Percentiles rank a stretch among this genome's conserved stretches.
Evolutionary conservation across 164 flowering plant genomes (phyloP).

Genomic region (Umbilicus rupestris): DNA sequence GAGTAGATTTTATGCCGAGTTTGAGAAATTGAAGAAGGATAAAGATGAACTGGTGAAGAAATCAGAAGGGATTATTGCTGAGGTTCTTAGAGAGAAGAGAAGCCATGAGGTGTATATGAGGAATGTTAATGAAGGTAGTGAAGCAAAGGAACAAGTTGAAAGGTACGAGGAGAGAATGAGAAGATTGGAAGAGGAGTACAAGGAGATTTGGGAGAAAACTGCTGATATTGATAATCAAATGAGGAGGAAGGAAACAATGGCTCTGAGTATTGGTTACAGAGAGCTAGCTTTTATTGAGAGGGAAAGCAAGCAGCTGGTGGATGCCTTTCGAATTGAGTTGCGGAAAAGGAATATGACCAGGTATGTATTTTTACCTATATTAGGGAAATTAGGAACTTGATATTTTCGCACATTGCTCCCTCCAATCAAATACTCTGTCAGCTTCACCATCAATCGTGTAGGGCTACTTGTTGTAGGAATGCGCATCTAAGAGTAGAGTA

Average conservation of each 20-base stretch:
- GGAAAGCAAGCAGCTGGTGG: constrained; percentile 64
- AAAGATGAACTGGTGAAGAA: constrained; percentile 25
- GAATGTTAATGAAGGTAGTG: constrained; percentile 19
- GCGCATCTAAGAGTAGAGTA: neutral
- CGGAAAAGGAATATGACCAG: constrained; percentile 27
- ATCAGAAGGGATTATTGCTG: constrained; percentile 25
- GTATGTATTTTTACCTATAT: constrained; percentile 17
- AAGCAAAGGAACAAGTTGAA: constrained; percentile 26
- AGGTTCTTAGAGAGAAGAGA: constrained; percentile 17
- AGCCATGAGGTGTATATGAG: constrained; percentile 28
- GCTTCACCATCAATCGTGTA: neutral
- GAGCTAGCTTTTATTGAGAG: constrained; percentile 66
- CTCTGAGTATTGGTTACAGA: constrained; percentile 54
- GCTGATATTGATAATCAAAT: constrained; percentile 67
- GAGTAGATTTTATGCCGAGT: constrained; percentile 31
- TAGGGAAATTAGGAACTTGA: neutral
- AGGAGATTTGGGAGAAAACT: constrained; percentile 39
- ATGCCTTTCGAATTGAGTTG: constrained; percentile 35
- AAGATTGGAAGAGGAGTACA: constrained; percentile 42
- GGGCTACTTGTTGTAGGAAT: neutral
- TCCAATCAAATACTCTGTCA: neutral
- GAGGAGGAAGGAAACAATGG: constrained; percentile 45
- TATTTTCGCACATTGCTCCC: neutral
- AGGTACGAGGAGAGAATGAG: constrained; percentile 26
- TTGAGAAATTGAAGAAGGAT: constrained; percentile 32